These are phyloP conservation scores for Lentinula novae-zelandiae DNA, from an alignment of 1,284 basidiomycete species.

Conservation along the genomic window DNA sequence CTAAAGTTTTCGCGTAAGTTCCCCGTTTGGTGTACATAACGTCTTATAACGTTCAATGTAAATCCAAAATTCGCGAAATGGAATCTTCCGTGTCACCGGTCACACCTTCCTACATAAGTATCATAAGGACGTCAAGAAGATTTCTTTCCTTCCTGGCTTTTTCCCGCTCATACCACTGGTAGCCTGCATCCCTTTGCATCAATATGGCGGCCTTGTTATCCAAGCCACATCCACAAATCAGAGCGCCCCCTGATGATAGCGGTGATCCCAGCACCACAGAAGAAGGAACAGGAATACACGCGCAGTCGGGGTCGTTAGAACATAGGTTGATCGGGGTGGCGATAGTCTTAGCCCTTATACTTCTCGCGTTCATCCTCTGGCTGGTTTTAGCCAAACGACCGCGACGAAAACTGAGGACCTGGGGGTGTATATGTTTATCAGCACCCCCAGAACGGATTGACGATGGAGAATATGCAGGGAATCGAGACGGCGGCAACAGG, in stretches of 20 bases:
- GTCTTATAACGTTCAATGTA: not conserved
- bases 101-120: not conserved
- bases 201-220: not conserved
- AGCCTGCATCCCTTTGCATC: not conserved
- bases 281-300: conserved; percentile 17
- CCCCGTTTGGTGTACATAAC: not conserved
- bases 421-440: conserved; percentile 11
- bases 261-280: conserved; percentile 14
- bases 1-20: not conserved
- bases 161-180: not conserved
- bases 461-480: conserved; percentile 1
- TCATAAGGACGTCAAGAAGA: not conserved
- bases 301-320: conserved; percentile 27
- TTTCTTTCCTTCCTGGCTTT: not conserved
- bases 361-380: conserved; percentile 29
- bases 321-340: conserved; percentile 40
- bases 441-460: conserved; percentile 6
- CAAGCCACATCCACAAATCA: not conserved
- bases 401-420: conserved; percentile 15
- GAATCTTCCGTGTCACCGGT: not conserved
- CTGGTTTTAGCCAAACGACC: conserved; percentile 27
- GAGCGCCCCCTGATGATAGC: not conserved
- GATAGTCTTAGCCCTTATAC: conserved; percentile 31
- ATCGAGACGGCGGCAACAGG: not conserved
- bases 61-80: not conserved